These are phyloP conservation scores for Patellifolia procumbens DNA, from an alignment of 179 eudicot species.

Conservation along the genomic window DNA sequence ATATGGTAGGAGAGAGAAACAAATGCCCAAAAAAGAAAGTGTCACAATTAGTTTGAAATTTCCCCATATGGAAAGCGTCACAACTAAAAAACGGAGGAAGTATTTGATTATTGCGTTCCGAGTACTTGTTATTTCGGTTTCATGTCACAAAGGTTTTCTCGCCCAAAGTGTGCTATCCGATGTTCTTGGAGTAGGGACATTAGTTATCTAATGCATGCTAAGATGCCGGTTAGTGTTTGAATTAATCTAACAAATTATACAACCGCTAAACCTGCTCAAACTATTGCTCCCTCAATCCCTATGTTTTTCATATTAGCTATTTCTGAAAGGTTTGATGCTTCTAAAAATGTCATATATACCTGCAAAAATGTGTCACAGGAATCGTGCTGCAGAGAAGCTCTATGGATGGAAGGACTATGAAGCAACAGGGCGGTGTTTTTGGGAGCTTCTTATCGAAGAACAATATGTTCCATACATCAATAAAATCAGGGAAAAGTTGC, in stretches of 20 bases:
- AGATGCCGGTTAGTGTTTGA: background rate
- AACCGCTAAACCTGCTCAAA: background rate
- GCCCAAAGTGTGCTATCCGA: background rate
- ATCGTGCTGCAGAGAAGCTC: conserved; percentile 70
- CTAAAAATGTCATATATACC: background rate
- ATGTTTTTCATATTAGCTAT: background rate
- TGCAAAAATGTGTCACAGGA: conserved; percentile 48
- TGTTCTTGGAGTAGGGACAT: background rate
- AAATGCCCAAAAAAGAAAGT: too few relatives aligned
- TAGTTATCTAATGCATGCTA: background rate
- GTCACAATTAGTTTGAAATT: too few relatives aligned
- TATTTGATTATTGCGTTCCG: background rate
- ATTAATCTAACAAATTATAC: background rate
- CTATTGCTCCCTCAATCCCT: too few relatives aligned
- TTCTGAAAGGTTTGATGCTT: background rate
- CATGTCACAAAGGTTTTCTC: background rate
- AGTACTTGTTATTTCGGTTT: background rate
- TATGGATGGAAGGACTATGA: conserved; percentile 72
- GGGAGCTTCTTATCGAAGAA: conserved; percentile 60
- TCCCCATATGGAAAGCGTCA: too few relatives aligned
- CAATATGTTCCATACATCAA: conserved; percentile 41
- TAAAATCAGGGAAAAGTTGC: conserved; percentile 48
- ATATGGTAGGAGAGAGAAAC: too few relatives aligned
- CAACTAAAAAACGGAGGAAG: too few relatives aligned
- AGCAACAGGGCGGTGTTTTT: conserved; percentile 49